Evolutionary conservation across 495 filamentous ascomycete genomes (phyloP), one percentile per base, ranked within the genome.

Genomic region (Aspergillus taichungensis): DNA sequence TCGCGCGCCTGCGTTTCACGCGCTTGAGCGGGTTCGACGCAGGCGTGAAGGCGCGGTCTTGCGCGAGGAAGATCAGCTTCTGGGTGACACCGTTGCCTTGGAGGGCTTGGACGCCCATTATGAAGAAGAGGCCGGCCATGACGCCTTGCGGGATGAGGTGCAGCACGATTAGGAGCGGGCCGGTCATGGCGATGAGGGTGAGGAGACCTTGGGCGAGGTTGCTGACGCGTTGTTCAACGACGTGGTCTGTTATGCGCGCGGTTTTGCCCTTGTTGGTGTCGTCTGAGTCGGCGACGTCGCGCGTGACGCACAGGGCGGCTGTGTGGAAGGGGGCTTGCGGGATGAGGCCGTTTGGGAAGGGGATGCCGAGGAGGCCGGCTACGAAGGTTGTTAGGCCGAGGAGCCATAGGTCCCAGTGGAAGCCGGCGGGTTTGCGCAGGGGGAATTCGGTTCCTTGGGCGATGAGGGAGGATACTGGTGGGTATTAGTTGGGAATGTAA

Each of bases 301-400:
- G 73, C 5, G 82, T 86, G 38, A 88, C 84, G 59, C 85, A 89
- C 34, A 94, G 80, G 3, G 85, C 79, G 14, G 80, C 77, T 6
- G 91, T 97, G 64, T 95, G 90, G 69, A 95, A 94, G 3, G 91
- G 91, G 0, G 89, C 91, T 65, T 97, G 91, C 0, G 87, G 87
- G 54, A 92, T 88, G 18, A 97, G 81, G 5, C 91, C 91, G 57
- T 95, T 95, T 27, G 90, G 91, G 50, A 90, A 84, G 11, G 91
- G 91, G 28, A 97, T 76, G 4, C 91, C 91, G 13, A 95, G 69
- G 7, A 97, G 66, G 6, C 90, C 91, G 11, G 83, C 83, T 12
- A 95, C 63, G 43, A 84, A 84, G 0, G 90, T 95, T 4, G 91
- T 96, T 9, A 88, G 67, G 10, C 91, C 91, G 1, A 96, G 80